phyloP scores from a whole-genome alignment of 129 eudicot species.

The Artemisia argyi region DNA sequence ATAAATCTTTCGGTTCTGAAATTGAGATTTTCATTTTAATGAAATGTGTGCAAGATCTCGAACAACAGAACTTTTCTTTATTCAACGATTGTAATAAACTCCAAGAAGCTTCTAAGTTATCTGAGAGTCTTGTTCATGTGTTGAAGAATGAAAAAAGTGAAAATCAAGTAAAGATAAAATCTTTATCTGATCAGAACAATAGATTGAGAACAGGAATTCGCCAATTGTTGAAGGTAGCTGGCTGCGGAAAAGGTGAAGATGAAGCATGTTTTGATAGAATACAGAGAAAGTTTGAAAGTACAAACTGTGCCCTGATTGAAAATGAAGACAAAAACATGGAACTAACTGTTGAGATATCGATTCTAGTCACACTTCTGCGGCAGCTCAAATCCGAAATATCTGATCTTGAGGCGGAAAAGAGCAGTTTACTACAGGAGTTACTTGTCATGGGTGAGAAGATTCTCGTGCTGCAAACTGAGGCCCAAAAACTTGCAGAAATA shows the following conservation, averaged over 20 bases:
- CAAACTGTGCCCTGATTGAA: constrained; percentile 44
- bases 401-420: constrained; percentile 45
- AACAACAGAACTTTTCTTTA: constrained; percentile 48
- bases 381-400: constrained; percentile 48
- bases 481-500: constrained; percentile 42
- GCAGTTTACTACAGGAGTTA: constrained; percentile 44
- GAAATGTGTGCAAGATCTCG: constrained; percentile 55
- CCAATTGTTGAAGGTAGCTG: constrained; percentile 50
- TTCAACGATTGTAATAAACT: constrained; percentile 49
- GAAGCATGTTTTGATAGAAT: constrained; percentile 36
- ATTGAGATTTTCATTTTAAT: constrained; percentile 60
- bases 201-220: constrained; percentile 51
- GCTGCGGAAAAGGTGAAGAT: constrained; percentile 42
- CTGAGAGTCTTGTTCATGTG: constrained; percentile 47
- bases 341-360: constrained; percentile 47
- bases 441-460: constrained; percentile 36
- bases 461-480: constrained; percentile 44
- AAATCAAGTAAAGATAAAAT: constrained; percentile 40
- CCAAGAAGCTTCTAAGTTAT: constrained; percentile 48
- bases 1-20: constrained; percentile 52
- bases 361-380: constrained; percentile 52
- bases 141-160: constrained; percentile 49
- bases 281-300: constrained; percentile 40
- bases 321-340: constrained; percentile 59
- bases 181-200: constrained; percentile 51